Evolutionary conservation across 2,329 filamentous ascomycete genomes (phyloP), one percentile per base, ranked within the genome.

Genomic region (Trichoderma hamatum): DNA sequence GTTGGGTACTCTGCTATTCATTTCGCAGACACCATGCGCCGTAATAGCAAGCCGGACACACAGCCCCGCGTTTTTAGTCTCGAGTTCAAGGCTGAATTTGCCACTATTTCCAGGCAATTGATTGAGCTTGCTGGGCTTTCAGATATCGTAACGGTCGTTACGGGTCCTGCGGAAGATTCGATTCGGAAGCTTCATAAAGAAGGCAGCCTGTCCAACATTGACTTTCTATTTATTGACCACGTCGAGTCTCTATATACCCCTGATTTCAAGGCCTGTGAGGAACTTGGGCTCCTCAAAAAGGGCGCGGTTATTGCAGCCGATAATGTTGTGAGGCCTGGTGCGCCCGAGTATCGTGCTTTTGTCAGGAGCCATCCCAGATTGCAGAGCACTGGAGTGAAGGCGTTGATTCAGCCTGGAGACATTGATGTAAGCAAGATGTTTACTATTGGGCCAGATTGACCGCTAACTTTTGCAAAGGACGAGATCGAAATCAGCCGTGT

Each of bases 1-100:
- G 85, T 94, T 24, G 92, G 92, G 52, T 96, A 96, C 82, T 95
- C 92, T 0, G 89, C 90, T 70, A 88, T 96, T 70, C 83, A 93
- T 1, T 95, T 94, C 75, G 91, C 87, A 55, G 84, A 88, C 43
- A 89, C 90, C 0, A 81, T 92, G 19, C 86, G 86, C 69, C 83
- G 85, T 61, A 85, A 85, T 3, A 62, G 56, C 55, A 52, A 62
- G 16, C 32, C 55, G 2, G 46, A 28, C 16, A 90, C 90, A 13
- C 91, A 90, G 3, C 83, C 85, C 72, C 81, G 82, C 28, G 94
- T 93, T 80, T 89, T 86, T 77, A 92, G 89, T 73, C 81, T 96
- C 5, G 93, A 96, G 76, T 83, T 88, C 74, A 92, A 90, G 73
- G 88, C 91, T 0, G 89, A 90, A 72, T 95, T 93, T 74, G 92